Evolutionary conservation across 306 rosid species (phyloP), one percentile per base, ranked within the genome.

Genomic region (Ceratonia siliqua): DNA sequence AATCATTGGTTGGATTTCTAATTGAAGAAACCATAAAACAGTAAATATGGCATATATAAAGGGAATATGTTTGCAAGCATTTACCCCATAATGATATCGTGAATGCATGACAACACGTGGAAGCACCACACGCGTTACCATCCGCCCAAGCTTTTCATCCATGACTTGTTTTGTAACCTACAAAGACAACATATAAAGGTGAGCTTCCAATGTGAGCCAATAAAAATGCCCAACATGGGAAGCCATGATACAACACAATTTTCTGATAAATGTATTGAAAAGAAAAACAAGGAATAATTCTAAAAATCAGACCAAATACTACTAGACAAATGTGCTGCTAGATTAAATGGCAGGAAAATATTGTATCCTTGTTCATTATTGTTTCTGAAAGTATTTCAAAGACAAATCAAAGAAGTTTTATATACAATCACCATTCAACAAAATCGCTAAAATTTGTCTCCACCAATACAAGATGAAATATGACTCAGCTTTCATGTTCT

Each of bases 21-120:
- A 38, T 49, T 24, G 79, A 73, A 70, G 72, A 24, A 56, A 48
- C 5, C 1, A 52, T 13, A 30, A 43, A 72, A 36, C 17, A 71
- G 38, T 65, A 72, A 52, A 65, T 9, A 62, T 30, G 35, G 22
- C 36, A 68, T 27, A 70, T 36, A 46, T 24, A 42, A 59, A 52
- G 39, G 18, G 2, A 78, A 73, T 39, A 50, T 69, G 45, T 55
- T 74, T 32, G 24, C 36, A 5, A 70, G 45, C 11, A 71, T 72
- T 79, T 83, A 92, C 98, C 89, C 85, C 90, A 85, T 92, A 95
- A 85, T 92, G 99, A 86, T 90, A 77, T 62, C 99, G 84, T 2
- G 99, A 87, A 75, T 95, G 96, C 99, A 95, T 95, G 79, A 95
- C 90, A 56, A 95, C 99, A 8, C 91, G 98, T 25, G 99, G 99